phyloP scores from a whole-genome alignment of 495 filamentous ascomycete species.

The Xylaria nigripes region DNA sequence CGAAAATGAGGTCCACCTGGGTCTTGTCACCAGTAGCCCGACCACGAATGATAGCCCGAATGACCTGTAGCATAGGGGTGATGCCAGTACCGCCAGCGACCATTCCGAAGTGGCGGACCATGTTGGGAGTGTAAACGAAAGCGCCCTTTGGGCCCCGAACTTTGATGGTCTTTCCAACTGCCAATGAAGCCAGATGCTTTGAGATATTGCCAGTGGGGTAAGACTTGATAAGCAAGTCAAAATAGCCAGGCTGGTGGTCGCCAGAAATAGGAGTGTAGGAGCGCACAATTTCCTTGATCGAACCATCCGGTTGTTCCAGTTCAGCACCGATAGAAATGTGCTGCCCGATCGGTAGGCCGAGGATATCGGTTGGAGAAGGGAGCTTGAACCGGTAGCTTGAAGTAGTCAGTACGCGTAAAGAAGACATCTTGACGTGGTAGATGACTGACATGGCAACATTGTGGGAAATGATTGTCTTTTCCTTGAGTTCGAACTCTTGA shows the following conservation, averaged over 20 bases:
- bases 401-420: conserved; percentile 5
- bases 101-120: conserved; percentile 94
- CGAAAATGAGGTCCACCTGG: conserved; percentile 88
- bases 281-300: conserved; percentile 80
- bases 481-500: conserved; percentile 81
- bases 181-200: conserved; percentile 74
- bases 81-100: conserved; percentile 96
- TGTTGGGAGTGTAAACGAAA: conserved; percentile 91
- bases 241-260: conserved; percentile 85
- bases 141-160: conserved; percentile 91
- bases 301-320: conserved; percentile 54
- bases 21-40: conserved; percentile 73
- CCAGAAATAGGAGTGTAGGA: conserved; percentile 95
- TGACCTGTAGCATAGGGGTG: conserved; percentile 74
- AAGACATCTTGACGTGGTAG: neutral
- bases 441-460: conserved; percentile 79
- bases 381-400: conserved; percentile 80
- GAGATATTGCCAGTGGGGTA: conserved; percentile 96
- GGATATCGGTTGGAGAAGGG: conserved; percentile 65
- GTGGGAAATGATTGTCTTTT: conserved; percentile 89
- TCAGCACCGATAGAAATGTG: conserved; percentile 91
- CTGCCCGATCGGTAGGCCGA: conserved; percentile 95
- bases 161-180: conserved; percentile 78
- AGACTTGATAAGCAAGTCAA: conserved; percentile 95
- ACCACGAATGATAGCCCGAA: conserved; percentile 81